Base-by-base conservation (phyloP, 169 alveolate species). In the Eimeria sp. region DNA sequence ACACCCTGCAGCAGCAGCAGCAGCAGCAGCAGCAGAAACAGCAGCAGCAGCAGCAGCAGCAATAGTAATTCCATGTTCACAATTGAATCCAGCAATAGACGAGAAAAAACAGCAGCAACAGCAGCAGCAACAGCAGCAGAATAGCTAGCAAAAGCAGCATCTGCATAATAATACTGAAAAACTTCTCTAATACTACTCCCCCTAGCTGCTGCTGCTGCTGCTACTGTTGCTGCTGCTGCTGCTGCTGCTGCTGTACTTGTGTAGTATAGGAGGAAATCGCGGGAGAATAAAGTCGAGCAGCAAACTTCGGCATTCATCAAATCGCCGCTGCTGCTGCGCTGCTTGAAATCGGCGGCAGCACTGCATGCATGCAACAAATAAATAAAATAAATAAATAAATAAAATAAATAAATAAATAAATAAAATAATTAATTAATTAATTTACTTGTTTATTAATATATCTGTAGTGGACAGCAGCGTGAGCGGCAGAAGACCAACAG, bases 1-100 rank as follows among this genome's bases (percentile, higher is more conserved):
- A 96, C 93, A 96, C 82, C 45, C 97, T 95, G 92, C 49, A 16
- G 67, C 49, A 27, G 43, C 76, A 86, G 78, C 27, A 47, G 65
- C 40, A 7, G 63, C 67, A 51, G 61, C 67, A 34, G 43, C 97
- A 86, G 92, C 72, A 13, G 67, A 2, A n/a, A 22, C 82, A 88
- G 78, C n/a, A 45, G 65, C 65, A 61, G 0, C 72, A 61, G 72
- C 72, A 61, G 72, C 72, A 61, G 72, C 72, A 16, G 87, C 57
- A 22, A 16, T 3, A n/a, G n/a, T n/a, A n/a, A n/a, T n/a, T n/a
- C n/a, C n/a, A n/a, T n/a, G n/a, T n/a, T n/a, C n/a, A n/a, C n/a
- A n/a, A n/a, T n/a, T n/a, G n/a, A n/a, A n/a, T n/a, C n/a, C n/a
- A n/a, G n/a, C n/a, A n/a, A n/a, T n/a, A n/a, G n/a, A n/a, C n/a